Evolutionary conservation across 164 flowering plant genomes (phyloP).

Genomic region (Aristolochia californica): DNA sequence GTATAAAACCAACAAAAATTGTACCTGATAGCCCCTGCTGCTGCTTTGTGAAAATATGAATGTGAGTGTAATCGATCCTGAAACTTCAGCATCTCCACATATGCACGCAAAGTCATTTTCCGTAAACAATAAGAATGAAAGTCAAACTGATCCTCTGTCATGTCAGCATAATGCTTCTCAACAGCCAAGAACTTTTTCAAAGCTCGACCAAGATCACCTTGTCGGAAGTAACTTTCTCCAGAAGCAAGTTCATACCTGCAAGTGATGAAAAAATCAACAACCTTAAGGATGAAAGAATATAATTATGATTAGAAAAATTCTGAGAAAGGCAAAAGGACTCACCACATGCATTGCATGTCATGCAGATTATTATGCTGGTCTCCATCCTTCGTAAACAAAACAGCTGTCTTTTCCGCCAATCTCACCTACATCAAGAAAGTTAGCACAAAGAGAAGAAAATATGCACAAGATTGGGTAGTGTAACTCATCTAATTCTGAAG

Average conservation of each 20-base stretch:
- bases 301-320: neutral
- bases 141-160: slow-evolving; percentile 97
- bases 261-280: slow-evolving; percentile 11
- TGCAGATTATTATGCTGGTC: slow-evolving; percentile 96
- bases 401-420: slow-evolving; percentile 92
- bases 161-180: slow-evolving; percentile 98
- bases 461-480: neutral
- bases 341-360: slow-evolving; percentile 99
- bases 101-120: slow-evolving; percentile 96
- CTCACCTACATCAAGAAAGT: slow-evolving; percentile 41
- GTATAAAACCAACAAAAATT: neutral
- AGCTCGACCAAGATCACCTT: slow-evolving; percentile 95
- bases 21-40: slow-evolving; percentile 89
- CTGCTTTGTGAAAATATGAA: slow-evolving; percentile 90
- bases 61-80: slow-evolving; percentile 94
- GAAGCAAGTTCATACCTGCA: slow-evolving; percentile 96
- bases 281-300: neutral
- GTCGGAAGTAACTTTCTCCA: slow-evolving; percentile 94
- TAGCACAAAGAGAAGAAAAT: neutral
- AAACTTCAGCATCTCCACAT: slow-evolving; percentile 92
- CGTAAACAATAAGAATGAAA: slow-evolving; percentile 97
- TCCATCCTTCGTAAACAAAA: slow-evolving; percentile 93
- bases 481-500: neutral
- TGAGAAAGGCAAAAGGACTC: slow-evolving; percentile 11
- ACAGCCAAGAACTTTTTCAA: slow-evolving; percentile 90